phyloP scores from a whole-genome alignment of 129 eudicot species.

The Artemisia annua region DNA sequence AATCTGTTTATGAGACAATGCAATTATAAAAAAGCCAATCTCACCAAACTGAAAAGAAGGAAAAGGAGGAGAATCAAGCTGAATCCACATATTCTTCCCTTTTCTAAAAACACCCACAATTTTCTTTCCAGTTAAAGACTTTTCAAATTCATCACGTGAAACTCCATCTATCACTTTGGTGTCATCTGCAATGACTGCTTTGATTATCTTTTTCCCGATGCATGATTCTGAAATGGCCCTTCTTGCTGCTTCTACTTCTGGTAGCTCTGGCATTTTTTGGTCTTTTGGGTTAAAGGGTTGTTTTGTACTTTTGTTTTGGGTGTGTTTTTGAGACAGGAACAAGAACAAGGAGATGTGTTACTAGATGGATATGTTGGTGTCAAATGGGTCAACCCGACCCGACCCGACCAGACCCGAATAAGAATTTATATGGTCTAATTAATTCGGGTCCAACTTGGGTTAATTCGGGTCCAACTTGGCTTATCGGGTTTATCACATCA shows the following conservation, averaged over 20 bases:
- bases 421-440: too few relatives aligned
- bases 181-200: constrained; percentile 64
- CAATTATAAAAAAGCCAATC: not conserved
- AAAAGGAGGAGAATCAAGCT: constrained; percentile 93
- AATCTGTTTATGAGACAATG: too few relatives aligned
- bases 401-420: too few relatives aligned
- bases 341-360: too few relatives aligned
- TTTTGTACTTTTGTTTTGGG: too few relatives aligned
- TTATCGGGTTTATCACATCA: too few relatives aligned
- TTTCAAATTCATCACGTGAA: constrained; percentile 59
- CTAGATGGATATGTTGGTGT: too few relatives aligned
- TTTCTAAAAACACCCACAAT: constrained; percentile 77
- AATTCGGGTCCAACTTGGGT: too few relatives aligned
- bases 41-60: constrained; percentile 91
- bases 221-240: constrained; percentile 76
- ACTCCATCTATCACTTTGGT: constrained; percentile 74
- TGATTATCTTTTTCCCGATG: constrained; percentile 72
- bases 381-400: too few relatives aligned
- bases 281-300: too few relatives aligned
- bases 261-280: constrained; percentile 89
- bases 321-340: too few relatives aligned
- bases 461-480: too few relatives aligned
- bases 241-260: constrained; percentile 98
- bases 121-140: constrained; percentile 65
- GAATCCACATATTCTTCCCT: constrained; percentile 91